Conservation (phyloP, 2,329 filamentous ascomycete species). For the Lasiodiplodia citricola region DNA sequence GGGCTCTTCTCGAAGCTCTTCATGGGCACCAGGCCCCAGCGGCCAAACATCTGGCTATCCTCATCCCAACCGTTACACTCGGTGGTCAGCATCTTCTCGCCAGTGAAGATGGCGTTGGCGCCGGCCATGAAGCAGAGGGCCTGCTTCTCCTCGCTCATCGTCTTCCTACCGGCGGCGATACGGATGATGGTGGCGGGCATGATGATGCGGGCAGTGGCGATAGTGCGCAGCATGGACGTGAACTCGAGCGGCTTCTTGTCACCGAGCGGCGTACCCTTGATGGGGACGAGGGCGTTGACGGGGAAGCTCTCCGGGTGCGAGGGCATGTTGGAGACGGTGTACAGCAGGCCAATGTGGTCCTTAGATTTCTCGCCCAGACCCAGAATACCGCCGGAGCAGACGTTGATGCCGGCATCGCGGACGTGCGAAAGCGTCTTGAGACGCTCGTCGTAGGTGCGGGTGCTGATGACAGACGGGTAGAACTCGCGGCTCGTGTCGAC, state of each 20-base stretch:
- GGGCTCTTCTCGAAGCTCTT: constrained; percentile 32
- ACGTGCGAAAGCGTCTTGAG: constrained; percentile 80
- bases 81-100: constrained; percentile 94
- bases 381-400: constrained; percentile 88
- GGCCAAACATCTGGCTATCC: constrained; percentile 80
- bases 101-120: constrained; percentile 93
- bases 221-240: constrained; percentile 77
- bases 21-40: constrained; percentile 85
- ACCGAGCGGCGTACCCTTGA: constrained; percentile 85
- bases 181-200: constrained; percentile 88
- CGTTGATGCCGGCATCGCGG: constrained; percentile 83
- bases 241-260: constrained; percentile 75
- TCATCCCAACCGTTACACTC: constrained; percentile 92
- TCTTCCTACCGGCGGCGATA: constrained; percentile 82
- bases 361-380: constrained; percentile 79
- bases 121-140: constrained; percentile 88
- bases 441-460: constrained; percentile 84
- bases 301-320: constrained; percentile 88
- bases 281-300: constrained; percentile 88
- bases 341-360: constrained; percentile 81
- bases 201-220: constrained; percentile 80
- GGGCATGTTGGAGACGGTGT: constrained; percentile 81
- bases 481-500: constrained; percentile 89
- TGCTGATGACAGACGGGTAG: constrained; percentile 86
- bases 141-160: constrained; percentile 87